These are phyloP conservation scores for Vigna trinervia DNA, from an alignment of 306 rosid species.

Conservation along the genomic window DNA sequence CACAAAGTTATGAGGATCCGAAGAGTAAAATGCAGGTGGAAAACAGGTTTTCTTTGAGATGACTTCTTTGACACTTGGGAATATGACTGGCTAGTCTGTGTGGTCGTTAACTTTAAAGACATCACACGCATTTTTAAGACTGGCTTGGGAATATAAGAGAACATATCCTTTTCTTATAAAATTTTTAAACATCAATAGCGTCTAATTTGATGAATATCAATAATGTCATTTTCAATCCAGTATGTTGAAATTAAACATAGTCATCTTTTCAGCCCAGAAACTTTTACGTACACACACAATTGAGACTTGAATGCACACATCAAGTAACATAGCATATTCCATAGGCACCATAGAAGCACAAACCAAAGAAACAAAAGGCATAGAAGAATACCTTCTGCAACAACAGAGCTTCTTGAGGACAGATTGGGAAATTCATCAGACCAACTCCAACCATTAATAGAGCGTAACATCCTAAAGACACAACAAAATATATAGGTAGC, in stretches of 20 bases:
- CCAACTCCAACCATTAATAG: constrained; percentile 94
- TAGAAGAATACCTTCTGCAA: constrained; percentile 68
- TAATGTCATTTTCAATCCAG: not conserved
- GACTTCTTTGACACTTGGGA: not conserved
- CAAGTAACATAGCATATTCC: constrained; percentile 5
- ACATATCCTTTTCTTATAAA: not conserved
- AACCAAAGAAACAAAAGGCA: not conserved
- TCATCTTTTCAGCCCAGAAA: constrained; percentile 14
- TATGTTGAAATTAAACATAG: constrained; percentile 1
- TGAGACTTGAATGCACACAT: not conserved
- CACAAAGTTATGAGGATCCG: not conserved
- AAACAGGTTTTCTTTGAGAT: not conserved
- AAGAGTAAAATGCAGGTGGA: not conserved
- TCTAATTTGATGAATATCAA: constrained; percentile 17
- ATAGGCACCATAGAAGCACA: constrained; percentile 6
- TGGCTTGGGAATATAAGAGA: not conserved
- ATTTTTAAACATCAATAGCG: not conserved
- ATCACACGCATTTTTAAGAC: no score
- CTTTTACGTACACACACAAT: constrained; percentile 12
- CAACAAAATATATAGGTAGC: constrained; percentile 72
- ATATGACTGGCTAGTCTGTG: constrained; percentile 6
- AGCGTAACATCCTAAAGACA: constrained; percentile 92
- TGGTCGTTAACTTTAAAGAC: not conserved
- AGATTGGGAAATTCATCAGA: constrained; percentile 82
- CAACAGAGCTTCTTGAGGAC: constrained; percentile 80